Percentiles rank a stretch among this genome's conserved stretches.
Evolutionary conservation across 176 grass and related monocot species (phyloP).

Genomic region (Pontederia crassipes): DNA sequence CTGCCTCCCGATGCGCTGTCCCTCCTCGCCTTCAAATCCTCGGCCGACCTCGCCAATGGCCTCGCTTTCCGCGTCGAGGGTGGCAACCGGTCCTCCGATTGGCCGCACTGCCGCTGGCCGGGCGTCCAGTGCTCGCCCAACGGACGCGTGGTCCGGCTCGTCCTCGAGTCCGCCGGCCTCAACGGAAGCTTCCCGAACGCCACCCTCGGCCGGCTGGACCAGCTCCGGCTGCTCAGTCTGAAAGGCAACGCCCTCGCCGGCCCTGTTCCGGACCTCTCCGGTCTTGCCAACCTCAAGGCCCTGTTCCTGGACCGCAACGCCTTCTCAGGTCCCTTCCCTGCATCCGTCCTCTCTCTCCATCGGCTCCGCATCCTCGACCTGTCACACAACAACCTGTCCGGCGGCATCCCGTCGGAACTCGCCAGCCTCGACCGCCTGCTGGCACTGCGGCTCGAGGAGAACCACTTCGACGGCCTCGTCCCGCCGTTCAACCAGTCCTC

Average conservation of each 20-base stretch:
- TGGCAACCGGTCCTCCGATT: background rate
- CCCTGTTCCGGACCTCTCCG: conserved; percentile 52
- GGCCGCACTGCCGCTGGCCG: conserved; percentile 29
- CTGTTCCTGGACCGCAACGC: conserved; percentile 61
- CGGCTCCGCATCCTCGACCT: conserved; percentile 72
- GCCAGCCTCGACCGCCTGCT: conserved; percentile 36
- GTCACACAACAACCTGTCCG: conserved; percentile 48
- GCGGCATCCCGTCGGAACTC: conserved; percentile 37
- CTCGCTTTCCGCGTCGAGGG: conserved; percentile 19
- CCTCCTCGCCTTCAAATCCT: conserved; percentile 53
- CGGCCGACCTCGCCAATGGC: conserved; percentile 40
- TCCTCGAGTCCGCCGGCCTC: conserved; percentile 46
- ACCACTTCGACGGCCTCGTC: conserved; percentile 56
- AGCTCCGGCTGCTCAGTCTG: conserved; percentile 79
- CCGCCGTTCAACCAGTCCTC: conserved; percentile 65
- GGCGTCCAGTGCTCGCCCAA: conserved; percentile 35
- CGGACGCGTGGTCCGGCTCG: conserved; percentile 43
- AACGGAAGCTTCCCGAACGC: conserved; percentile 46
- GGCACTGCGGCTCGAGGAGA: conserved; percentile 43
- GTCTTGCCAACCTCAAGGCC: conserved; percentile 66
- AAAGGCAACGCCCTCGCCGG: conserved; percentile 65
- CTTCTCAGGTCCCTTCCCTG: conserved; percentile 61
- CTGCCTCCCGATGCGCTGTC: conserved; percentile 4
- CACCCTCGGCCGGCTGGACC: conserved; percentile 39
- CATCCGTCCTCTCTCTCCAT: conserved; percentile 40